A percentile compares a stretch with the other conserved stretches of the same genome.
Conservation (phyloP, 192 early-diverging fungal genomes). For the Umbelopsis vinacea region DNA sequence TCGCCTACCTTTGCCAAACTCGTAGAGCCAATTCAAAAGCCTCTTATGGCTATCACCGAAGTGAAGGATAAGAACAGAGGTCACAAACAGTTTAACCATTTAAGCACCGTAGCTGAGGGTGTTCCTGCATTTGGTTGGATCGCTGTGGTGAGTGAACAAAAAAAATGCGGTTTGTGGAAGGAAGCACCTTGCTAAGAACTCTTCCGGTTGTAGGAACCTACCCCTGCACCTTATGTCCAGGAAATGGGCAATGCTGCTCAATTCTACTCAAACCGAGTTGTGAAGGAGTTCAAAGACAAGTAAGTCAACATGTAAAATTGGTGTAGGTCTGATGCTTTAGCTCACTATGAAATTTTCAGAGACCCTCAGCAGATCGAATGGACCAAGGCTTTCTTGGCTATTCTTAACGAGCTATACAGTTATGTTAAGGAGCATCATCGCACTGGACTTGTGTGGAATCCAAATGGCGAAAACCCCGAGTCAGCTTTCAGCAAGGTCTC, state of each 20-base stretch:
- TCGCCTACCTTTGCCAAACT: slow-evolving; percentile 63
- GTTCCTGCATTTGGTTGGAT: slow-evolving; percentile 94
- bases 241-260: slow-evolving; percentile 92
- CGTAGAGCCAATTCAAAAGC: slow-evolving; percentile 69
- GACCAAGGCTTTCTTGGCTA: slow-evolving; percentile 70
- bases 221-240: slow-evolving; percentile 84
- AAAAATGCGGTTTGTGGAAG: neutral
- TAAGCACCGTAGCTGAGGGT: slow-evolving; percentile 87
- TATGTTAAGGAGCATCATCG: slow-evolving; percentile 92
- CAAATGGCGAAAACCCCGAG: slow-evolving; percentile 68
- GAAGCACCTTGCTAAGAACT: neutral
- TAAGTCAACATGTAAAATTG: slow-evolving; percentile 35
- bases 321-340: neutral
- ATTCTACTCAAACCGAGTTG: slow-evolving; percentile 91
- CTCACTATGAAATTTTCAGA: slow-evolving; percentile 34
- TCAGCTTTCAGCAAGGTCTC: slow-evolving; percentile 38
- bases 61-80: slow-evolving; percentile 82
- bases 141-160: slow-evolving; percentile 58
- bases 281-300: slow-evolving; percentile 90
- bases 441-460: slow-evolving; percentile 93
- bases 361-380: slow-evolving; percentile 85
- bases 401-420: slow-evolving; percentile 75
- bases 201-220: slow-evolving; percentile 64
- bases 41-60: slow-evolving; percentile 66
- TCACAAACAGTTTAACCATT: slow-evolving; percentile 74